Conservation (phyloP, 2,329 filamentous ascomycete genomes). For the Chaetomiaceae sp. region DNA sequence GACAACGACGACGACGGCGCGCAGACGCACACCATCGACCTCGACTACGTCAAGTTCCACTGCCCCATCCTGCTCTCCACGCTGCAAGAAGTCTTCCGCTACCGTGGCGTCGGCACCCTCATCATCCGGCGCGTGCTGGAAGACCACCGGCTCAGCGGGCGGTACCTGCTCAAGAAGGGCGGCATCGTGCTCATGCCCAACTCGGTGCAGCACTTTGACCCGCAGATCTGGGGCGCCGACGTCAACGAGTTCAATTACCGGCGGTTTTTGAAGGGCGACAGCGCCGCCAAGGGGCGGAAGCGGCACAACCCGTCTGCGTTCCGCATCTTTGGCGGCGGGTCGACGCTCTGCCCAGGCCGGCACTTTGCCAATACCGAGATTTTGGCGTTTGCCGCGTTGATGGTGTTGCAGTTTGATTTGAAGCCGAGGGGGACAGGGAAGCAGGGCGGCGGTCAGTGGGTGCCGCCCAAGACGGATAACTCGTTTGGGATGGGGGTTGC, state of each 20-base stretch:
- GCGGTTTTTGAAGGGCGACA: no score
- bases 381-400: conserved; percentile 18
- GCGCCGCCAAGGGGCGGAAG: no score
- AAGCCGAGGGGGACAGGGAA: no score
- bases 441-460: no score
- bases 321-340: conserved; percentile 45
- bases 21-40: conserved; percentile 22
- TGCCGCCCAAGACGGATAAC: no score
- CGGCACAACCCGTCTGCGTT: conserved; percentile 31
- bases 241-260: conserved; percentile 31
- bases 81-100: conserved; percentile 38
- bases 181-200: conserved; percentile 29
- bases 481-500: no score
- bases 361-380: conserved; percentile 31
- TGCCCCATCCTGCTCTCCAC: conserved; percentile 38
- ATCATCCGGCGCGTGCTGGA: conserved; percentile 32
- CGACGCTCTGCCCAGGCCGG: conserved; percentile 32
- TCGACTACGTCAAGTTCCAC: conserved; percentile 28
- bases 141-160: conserved; percentile 30
- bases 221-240: conserved; percentile 31
- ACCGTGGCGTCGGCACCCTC: conserved; percentile 30
- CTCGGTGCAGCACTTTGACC: conserved; percentile 17
- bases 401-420: conserved; percentile 22
- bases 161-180: conserved; percentile 24
- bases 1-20: not conserved